Evolutionary conservation across 768 basidiomycete genomes (phyloP), one percentile per base, ranked within the genome.

Genomic region (Hericium coralloides): DNA sequence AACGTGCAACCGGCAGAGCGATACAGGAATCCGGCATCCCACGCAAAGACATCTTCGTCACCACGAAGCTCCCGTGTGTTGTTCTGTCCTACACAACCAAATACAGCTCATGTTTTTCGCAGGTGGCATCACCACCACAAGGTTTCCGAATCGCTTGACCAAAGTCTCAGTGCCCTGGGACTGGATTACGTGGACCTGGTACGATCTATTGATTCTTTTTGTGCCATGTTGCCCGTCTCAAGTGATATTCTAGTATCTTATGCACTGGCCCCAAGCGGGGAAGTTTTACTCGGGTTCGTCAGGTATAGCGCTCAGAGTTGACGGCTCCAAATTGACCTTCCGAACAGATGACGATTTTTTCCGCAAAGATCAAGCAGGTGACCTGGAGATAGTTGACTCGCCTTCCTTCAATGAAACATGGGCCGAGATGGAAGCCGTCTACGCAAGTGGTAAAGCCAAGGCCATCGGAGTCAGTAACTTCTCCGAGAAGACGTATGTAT

Each of bases 401-500:
- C 43, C 43, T n/a, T 8, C 43, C n/a, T 45, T 45, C 43, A 20
- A 18, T 20, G 43, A 45, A 45, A 17, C 18, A 10, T 45, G 43
- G 43, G 43, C 43, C 8, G 43, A 45, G 15, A n/a, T 45, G 15
- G 43, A 45, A 20, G 20, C n/a, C 9, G 15, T 45, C 14, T 23
- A 50, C 36, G 49, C 56, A 17, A 55, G 55, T 84, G 84, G 84
- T 62, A 88, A 85, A 69, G 82, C 83, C 60, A 72, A 66, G 63
- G 65, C 74, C 18, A 88, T 89, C 63, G 90, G 90, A 25, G 82
- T 84, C 38, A 89, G 87, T 62, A 92, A 92, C 75, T 86, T 82
- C 68, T 85, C 84, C 36, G 73, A 84, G 66, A 71, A 68, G 57
- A 81, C 84, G 66, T 45, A 12, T 7, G 43, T 20, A 7, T n/a